Evolutionary conservation across 495 filamentous ascomycete genomes (phyloP).

Genomic region (Talaromyces stipitatus): DNA sequence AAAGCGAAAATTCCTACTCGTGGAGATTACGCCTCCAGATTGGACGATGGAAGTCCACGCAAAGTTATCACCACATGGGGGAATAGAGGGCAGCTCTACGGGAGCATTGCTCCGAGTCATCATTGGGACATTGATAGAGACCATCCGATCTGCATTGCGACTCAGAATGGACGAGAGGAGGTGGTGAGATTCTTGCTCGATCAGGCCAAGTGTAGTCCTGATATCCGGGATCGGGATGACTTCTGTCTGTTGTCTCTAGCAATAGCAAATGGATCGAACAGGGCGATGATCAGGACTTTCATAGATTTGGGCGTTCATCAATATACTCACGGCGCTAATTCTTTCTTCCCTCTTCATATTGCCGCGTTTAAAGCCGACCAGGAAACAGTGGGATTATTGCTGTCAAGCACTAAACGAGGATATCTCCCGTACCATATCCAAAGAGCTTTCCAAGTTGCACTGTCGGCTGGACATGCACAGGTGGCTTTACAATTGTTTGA

Average conservation of each 20-base stretch:
- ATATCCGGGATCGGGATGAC: not conserved
- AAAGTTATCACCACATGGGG: not conserved
- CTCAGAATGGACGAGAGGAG: not conserved
- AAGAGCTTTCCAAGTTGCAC: conserved; percentile 9
- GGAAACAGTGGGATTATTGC: not conserved
- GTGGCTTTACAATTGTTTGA: not conserved
- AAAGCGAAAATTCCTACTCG: not conserved
- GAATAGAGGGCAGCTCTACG: not conserved
- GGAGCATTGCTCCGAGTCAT: not conserved
- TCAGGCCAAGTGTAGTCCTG: not conserved
- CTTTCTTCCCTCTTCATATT: not conserved
- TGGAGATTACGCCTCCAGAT: not conserved
- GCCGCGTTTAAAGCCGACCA: not conserved
- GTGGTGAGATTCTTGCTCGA: not conserved
- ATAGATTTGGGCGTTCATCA: not conserved
- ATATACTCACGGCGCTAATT: not conserved
- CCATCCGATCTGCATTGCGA: not conserved
- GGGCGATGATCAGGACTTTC: not conserved
- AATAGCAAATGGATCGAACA: not conserved
- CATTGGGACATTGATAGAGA: not conserved
- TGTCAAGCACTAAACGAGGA: not conserved
- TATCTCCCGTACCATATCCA: conserved; percentile 25
- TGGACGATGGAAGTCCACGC: not conserved
- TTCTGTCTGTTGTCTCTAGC: not conserved
- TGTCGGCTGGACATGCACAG: not conserved